Evolutionary conservation across 345 rosid genomes (phyloP).

Genomic region (Alliaria petiolata): DNA sequence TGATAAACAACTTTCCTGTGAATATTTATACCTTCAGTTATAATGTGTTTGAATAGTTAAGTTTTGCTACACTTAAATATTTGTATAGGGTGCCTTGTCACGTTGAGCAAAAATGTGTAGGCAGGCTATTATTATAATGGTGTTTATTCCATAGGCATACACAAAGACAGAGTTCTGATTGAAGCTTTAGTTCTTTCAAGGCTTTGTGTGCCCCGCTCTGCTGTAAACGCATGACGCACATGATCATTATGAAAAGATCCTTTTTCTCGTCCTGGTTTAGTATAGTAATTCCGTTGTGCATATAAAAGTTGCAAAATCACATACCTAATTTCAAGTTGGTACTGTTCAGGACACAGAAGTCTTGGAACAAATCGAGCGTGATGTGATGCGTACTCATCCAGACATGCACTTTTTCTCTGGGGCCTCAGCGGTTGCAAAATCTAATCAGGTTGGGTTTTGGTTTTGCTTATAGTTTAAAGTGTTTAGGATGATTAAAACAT

Average conservation of each 20-base stretch:
- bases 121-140: not conserved
- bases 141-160: not conserved
- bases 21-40: not conserved
- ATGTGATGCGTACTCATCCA: conserved; percentile 96
- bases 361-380: conserved; percentile 93
- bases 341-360: conserved; percentile 74
- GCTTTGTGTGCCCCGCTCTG: not conserved
- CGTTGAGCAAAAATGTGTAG: not conserved
- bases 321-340: conserved; percentile 3
- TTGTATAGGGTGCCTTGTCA: not conserved
- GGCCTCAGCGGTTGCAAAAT: conserved; percentile 65
- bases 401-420: conserved; percentile 94
- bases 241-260: not conserved
- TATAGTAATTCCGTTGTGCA: not conserved
- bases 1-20: not conserved
- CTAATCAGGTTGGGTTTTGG: conserved; percentile 63
- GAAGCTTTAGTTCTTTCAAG: not conserved
- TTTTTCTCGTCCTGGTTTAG: conserved; percentile 5
- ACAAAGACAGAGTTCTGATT: not conserved
- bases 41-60: not conserved
- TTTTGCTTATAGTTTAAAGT: not conserved
- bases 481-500: conserved; percentile 1
- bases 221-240: not conserved
- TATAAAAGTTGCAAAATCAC: conserved; percentile 4
- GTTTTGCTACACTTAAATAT: not conserved